Conservation (phyloP, 2,329 filamentous ascomycete species). For the Sordariomycetes sp. region DNA sequence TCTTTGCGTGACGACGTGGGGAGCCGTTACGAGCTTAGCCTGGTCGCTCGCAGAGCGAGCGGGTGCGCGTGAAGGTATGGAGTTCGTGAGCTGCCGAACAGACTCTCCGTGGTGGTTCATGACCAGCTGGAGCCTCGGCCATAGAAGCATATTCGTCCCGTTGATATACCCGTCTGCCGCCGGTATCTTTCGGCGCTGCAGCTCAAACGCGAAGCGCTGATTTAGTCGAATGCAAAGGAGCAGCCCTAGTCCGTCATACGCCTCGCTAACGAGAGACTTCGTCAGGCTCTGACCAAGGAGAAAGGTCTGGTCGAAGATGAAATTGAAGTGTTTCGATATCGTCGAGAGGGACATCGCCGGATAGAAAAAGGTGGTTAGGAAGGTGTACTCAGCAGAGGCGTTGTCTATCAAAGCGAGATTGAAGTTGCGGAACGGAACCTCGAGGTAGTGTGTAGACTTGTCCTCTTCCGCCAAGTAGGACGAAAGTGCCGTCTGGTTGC, state of each 20-base stretch:
- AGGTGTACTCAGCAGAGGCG: slow-evolving; percentile 86
- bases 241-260: slow-evolving; percentile 74
- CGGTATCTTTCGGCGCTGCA: slow-evolving; percentile 83
- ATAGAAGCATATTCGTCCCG: slow-evolving; percentile 86
- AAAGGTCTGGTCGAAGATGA: slow-evolving; percentile 85
- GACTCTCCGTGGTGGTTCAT: slow-evolving; percentile 92
- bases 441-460: slow-evolving; percentile 71
- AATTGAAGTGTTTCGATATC: slow-evolving; percentile 71
- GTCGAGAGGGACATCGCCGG: slow-evolving; percentile 61
- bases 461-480: slow-evolving; percentile 90
- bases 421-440: slow-evolving; percentile 85
- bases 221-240: slow-evolving; percentile 88
- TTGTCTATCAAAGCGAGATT: slow-evolving; percentile 92
- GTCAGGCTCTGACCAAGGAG: slow-evolving; percentile 68
- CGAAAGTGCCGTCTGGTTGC: slow-evolving; percentile 63
- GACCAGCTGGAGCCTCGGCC: slow-evolving; percentile 87
- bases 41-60: slow-evolving; percentile 22
- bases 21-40: slow-evolving; percentile 59
- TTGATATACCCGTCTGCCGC: slow-evolving; percentile 87
- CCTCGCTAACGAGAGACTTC: slow-evolving; percentile 60
- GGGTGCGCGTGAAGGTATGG: slow-evolving; percentile 28
- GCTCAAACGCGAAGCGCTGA: slow-evolving; percentile 85
- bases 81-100: slow-evolving; percentile 49
- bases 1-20: slow-evolving; percentile 85
- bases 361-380: slow-evolving; percentile 81